Evolutionary conservation across 768 basidiomycete species (phyloP).

Genomic region (Phlegmacium glaucopus): DNA sequence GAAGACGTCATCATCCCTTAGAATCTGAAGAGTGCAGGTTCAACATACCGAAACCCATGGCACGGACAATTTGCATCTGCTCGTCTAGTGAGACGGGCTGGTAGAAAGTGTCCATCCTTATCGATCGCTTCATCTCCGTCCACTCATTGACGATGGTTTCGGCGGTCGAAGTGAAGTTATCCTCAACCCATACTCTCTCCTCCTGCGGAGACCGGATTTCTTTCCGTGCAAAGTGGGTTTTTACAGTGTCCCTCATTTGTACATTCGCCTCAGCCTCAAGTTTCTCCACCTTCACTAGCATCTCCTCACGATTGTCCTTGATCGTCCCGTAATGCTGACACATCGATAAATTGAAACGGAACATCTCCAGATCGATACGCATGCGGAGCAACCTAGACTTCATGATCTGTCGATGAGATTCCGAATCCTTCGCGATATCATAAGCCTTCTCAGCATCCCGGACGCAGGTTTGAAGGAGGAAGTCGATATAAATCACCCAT

Average conservation of each 20-base stretch:
- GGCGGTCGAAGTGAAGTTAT: constrained; percentile 38
- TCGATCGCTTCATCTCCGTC: constrained; percentile 34
- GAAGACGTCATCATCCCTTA: background rate
- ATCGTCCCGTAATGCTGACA: constrained; percentile 22
- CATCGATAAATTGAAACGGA: constrained; percentile 45
- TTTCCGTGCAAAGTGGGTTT: background rate
- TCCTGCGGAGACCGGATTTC: constrained; percentile 10
- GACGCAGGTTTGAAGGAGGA: constrained; percentile 43
- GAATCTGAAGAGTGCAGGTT: background rate
- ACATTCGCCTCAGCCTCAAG: too few relatives aligned
- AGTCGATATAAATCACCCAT: constrained; percentile 47
- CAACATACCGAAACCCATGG: constrained; percentile 42
- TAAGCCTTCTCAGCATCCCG: constrained; percentile 46
- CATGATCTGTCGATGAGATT: constrained; percentile 50
- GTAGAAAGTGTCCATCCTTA: constrained; percentile 46
- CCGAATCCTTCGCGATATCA: constrained; percentile 43
- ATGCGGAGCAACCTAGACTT: constrained; percentile 40
- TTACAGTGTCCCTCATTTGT: too few relatives aligned
- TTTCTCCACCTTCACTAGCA: constrained; percentile 16
- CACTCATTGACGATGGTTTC: constrained; percentile 44
- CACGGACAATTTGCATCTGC: constrained; percentile 44
- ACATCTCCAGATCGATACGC: constrained; percentile 45
- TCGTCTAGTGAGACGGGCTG: constrained; percentile 52
- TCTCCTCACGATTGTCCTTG: constrained; percentile 17
- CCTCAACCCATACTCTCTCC: constrained; percentile 39